Base-by-base conservation (phyloP, 352 stramenopile species). In the Blastocystis sp. region DNA sequence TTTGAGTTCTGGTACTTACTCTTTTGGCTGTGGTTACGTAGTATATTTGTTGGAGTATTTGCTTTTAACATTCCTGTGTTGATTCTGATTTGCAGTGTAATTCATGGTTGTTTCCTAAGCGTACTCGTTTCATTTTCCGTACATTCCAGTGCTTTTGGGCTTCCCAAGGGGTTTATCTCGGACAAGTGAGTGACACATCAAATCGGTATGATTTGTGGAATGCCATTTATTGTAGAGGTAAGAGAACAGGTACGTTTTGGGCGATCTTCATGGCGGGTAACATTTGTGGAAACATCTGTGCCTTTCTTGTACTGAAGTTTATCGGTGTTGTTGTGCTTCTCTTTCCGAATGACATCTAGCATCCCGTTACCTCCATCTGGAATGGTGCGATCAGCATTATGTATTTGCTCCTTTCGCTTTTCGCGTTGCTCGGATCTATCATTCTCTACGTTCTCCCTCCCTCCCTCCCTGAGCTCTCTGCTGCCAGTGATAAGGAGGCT, bases 201-300 rank as follows among this genome's bases (percentile, higher is more conserved):
- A 84, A 84, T 64, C 73, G 73, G 73, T 84, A 69, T 47, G 37
- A n/a, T 7, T 29, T 29, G 1, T 23, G 43, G 26, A 39, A 13
- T 26, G 13, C 34, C 13, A 20, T 66, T n/a, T 66, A n/a, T 13
- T 47, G 29, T 26, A 84, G 73, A 66, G 73, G 73, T 47, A 84
- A 84, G 73, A 20, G 56, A 53, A 43, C 73, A 9, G 73, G 73
- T 53, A 54, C 39, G 0, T 84, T 84, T 43, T 84, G 73, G 73
- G 73, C 73, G 15, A 68, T 84, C 73, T 84, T 84, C 50, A 84
- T 84, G 73, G 47, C 73, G 1, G 73, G 73, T 15, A 84, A 84
- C 73, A 84, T 84, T 23, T 61, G 53, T 23, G 73, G 73, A 29
- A 84, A 84, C 55, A 39, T 84, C 47, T 84, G 73, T 29, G 73